A percentile compares a stretch with the other conserved stretches of the same genome.
Conservation (phyloP, 176 grass and related monocot genomes). For the Hordeum marinum region DNA sequence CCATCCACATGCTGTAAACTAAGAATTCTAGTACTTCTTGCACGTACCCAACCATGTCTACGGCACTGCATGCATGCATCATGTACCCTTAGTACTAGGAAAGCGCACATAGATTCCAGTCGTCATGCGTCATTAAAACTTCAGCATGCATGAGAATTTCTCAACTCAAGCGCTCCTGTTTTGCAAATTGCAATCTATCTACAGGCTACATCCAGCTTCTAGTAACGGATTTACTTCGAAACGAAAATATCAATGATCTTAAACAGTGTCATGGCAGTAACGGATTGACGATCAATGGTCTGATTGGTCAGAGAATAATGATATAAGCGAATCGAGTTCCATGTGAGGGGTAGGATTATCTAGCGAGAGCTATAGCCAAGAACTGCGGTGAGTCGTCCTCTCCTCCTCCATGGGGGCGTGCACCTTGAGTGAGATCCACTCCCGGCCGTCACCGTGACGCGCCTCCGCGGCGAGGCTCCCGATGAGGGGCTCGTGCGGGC, state of each 20-base stretch:
- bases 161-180: background rate
- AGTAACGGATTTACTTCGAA: background rate
- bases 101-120: background rate
- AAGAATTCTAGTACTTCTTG: slow-evolving; percentile 10
- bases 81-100: background rate
- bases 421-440: slow-evolving; percentile 55
- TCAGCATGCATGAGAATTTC: background rate
- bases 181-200: too few relatives aligned
- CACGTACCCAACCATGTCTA: background rate
- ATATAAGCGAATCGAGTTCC: slow-evolving; percentile 11
- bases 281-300: background rate
- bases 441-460: slow-evolving; percentile 41
- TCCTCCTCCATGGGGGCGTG: slow-evolving; percentile 12
- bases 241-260: background rate
- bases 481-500: slow-evolving; percentile 28
- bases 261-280: background rate
- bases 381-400: background rate
- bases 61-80: background rate
- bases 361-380: slow-evolving; percentile 3
- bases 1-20: slow-evolving; percentile 6
- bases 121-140: background rate
- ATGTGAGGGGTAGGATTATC: slow-evolving; percentile 26
- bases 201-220: background rate
- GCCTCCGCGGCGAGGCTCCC: slow-evolving; percentile 1
- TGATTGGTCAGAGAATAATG: background rate